Conservation (phyloP, 129 eudicot genomes). For the Heracleum sosnowskyi region DNA sequence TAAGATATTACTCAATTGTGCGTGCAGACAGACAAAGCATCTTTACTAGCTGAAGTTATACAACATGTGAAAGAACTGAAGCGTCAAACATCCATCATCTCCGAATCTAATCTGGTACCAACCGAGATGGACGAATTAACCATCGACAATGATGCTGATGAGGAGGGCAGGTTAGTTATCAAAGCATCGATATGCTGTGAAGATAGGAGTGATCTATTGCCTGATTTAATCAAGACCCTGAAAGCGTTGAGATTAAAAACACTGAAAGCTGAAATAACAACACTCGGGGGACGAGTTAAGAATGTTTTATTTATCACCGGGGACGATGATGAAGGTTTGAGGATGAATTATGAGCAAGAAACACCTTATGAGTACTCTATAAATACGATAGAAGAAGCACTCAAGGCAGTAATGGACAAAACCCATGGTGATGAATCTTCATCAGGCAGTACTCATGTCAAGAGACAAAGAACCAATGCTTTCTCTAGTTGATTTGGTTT, state of each 20-base stretch:
- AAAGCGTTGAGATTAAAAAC: constrained; percentile 59
- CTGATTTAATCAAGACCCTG: constrained; percentile 72
- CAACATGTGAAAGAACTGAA: constrained; percentile 90
- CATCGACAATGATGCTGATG: constrained; percentile 51
- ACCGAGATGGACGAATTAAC: constrained; percentile 69
- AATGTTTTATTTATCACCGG: constrained; percentile 74
- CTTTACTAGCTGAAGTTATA: constrained; percentile 91
- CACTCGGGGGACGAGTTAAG: constrained; percentile 75
- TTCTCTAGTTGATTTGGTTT: constrained; percentile 19
- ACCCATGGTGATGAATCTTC: constrained; percentile 59
- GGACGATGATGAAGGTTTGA: constrained; percentile 14
- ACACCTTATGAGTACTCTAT: constrained; percentile 27
- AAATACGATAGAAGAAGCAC: constrained; percentile 78
- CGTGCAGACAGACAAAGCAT: constrained; percentile 86
- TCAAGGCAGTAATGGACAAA: constrained; percentile 81
- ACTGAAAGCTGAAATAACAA: constrained; percentile 83
- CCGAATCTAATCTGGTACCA: constrained; percentile 59
- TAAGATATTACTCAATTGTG: not conserved
- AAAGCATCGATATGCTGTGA: constrained; percentile 84
- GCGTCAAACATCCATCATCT: constrained; percentile 68
- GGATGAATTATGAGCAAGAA: constrained; percentile 37
- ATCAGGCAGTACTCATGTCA: constrained; percentile 44
- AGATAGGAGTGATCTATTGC: constrained; percentile 70
- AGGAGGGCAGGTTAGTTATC: constrained; percentile 52
- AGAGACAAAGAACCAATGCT: constrained; percentile 76